Evolutionary conservation across 2,329 filamentous ascomycete genomes (phyloP).

Genomic region (Phyllosticta capitalensis): DNA sequence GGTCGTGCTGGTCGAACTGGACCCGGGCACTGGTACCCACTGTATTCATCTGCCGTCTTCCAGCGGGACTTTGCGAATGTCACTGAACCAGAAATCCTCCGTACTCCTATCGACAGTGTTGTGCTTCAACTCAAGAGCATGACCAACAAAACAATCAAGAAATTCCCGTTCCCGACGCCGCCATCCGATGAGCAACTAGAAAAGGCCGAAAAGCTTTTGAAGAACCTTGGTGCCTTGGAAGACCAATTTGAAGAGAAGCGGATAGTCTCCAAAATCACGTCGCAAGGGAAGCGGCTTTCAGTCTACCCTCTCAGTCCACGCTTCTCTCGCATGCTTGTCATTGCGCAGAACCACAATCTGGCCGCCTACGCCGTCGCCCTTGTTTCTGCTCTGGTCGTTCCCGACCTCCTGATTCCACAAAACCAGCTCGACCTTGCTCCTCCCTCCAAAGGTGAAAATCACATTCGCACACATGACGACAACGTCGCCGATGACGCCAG

Average conservation of each 20-base stretch:
- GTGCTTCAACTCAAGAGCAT: conserved; percentile 92
- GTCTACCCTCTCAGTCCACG: conserved; percentile 84
- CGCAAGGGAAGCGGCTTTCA: conserved; percentile 70
- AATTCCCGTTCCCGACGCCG: conserved; percentile 92
- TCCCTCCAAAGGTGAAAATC: conserved; percentile 31
- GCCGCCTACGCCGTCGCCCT: conserved; percentile 79
- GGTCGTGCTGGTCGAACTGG: conserved; percentile 93
- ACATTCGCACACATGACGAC: conserved; percentile 52
- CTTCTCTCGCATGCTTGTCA: conserved; percentile 83
- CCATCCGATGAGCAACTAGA: conserved; percentile 67
- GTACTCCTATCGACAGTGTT: conserved; percentile 81
- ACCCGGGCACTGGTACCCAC: conserved; percentile 86
- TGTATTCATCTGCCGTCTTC: conserved; percentile 92
- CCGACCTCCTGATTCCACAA: conserved; percentile 78
- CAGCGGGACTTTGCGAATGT: conserved; percentile 83
- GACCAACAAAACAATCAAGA: conserved; percentile 80
- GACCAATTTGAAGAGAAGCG: too few relatives aligned
- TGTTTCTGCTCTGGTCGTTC: conserved; percentile 78
- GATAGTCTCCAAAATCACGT: conserved; percentile 66
- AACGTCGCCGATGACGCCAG: conserved; percentile 61
- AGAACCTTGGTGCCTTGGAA: conserved; percentile 74
- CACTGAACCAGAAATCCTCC: conserved; percentile 75
- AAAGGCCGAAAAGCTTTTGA: conserved; percentile 77
- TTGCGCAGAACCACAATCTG: conserved; percentile 74
- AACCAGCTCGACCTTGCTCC: conserved; percentile 60